These are phyloP conservation scores for Suillus sp. DNA, from an alignment of 768 basidiomycete genomes.

Conservation along the genomic window DNA sequence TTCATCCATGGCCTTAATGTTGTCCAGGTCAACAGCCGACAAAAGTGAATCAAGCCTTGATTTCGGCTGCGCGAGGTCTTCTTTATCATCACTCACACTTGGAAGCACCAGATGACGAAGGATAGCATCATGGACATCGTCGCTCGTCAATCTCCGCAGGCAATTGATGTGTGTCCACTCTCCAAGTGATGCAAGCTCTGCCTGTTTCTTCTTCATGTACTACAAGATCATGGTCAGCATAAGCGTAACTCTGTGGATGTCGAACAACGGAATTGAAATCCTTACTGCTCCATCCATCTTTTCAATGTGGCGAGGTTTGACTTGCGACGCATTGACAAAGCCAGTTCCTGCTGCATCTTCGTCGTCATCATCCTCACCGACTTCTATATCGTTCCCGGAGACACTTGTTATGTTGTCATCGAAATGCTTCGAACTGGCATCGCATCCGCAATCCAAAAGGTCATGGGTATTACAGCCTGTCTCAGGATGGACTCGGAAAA, in stretches of 20 bases:
- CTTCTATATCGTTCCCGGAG: background rate
- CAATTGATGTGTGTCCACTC: constrained; percentile 90
- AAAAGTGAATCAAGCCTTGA: constrained; percentile 38
- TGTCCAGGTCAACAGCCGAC: constrained; percentile 51
- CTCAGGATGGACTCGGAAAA: constrained; percentile 82
- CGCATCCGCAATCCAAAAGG: constrained; percentile 79
- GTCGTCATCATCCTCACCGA: constrained; percentile 27
- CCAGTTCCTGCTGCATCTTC: constrained; percentile 40
- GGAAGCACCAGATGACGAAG: constrained; percentile 49
- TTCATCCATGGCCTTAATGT: constrained; percentile 41
- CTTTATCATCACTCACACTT: constrained; percentile 20
- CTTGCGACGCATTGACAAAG: constrained; percentile 67
- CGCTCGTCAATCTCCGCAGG: constrained; percentile 44
- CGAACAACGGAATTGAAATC: constrained; percentile 13
- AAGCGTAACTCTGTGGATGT: background rate
- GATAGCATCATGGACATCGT: constrained; percentile 65
- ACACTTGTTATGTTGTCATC: constrained; percentile 8
- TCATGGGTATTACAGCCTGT: constrained; percentile 93
- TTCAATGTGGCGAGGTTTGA: constrained; percentile 46
- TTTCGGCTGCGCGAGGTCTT: constrained; percentile 19
- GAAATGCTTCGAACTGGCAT: constrained; percentile 24
- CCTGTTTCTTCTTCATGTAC: constrained; percentile 70
- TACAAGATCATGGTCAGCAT: constrained; percentile 27
- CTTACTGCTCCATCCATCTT: constrained; percentile 57
- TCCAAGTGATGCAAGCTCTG: constrained; percentile 67